phyloP scores from a whole-genome alignment of 306 rosid genomes.

The Trichosanthes cucumerina region DNA sequence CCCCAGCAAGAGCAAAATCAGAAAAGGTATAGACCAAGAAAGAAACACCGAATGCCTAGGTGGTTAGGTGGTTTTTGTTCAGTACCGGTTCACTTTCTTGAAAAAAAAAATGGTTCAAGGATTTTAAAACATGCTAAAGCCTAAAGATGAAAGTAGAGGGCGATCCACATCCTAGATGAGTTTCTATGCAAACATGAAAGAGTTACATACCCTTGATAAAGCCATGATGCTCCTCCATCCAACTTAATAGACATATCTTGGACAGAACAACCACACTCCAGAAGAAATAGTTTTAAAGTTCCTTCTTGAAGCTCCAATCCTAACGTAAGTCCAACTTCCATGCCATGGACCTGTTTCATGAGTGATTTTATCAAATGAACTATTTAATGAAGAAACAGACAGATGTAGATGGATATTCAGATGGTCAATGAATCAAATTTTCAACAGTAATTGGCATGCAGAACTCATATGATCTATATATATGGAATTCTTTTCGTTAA shows the following conservation, averaged over 20 bases:
- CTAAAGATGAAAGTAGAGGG: background rate
- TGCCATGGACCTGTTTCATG: conserved; percentile 63
- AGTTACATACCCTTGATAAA: conserved; percentile 77
- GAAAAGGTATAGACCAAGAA: background rate
- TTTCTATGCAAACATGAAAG: conserved; percentile 1
- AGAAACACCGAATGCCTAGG: background rate
- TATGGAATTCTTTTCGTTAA: background rate
- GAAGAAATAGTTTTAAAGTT: conserved; percentile 51
- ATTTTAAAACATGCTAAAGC: background rate
- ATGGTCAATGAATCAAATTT: background rate
- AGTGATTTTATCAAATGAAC: conserved; percentile 29
- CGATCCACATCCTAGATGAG: background rate
- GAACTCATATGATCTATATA: background rate
- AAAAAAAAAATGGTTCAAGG: background rate
- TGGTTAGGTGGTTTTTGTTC: background rate
- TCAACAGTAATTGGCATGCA: background rate
- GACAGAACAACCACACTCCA: conserved; percentile 52
- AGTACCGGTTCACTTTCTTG: background rate
- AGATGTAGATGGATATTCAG: conserved; percentile 2
- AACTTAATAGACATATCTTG: conserved; percentile 59
- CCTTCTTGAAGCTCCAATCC: conserved; percentile 71
- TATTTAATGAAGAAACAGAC: conserved; percentile 13
- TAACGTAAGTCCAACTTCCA: conserved; percentile 63
- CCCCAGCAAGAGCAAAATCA: background rate
- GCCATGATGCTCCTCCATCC: conserved; percentile 97